A percentile compares a stretch with the other conserved stretches of the same genome.
These are phyloP conservation scores for Fraxinus excelsior DNA, from an alignment of 257 asterid genomes.

Conservation along the genomic window DNA sequence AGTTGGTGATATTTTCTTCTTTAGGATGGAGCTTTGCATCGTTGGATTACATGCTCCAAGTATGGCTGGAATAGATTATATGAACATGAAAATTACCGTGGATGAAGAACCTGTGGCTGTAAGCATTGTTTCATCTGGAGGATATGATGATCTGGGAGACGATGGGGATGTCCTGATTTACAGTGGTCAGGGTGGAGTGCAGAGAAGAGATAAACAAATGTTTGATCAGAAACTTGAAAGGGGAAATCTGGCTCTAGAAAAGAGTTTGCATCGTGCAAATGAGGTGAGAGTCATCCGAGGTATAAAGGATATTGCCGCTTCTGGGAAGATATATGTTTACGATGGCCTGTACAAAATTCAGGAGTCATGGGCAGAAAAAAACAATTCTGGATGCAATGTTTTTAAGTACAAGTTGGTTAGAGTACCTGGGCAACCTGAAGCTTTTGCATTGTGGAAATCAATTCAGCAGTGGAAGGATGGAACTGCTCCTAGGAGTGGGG, in stretches of 20 bases:
- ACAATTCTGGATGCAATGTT: slow-evolving; percentile 67
- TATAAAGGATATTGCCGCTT: slow-evolving; percentile 31
- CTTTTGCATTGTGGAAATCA: slow-evolving; percentile 79
- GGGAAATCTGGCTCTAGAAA: slow-evolving; percentile 68
- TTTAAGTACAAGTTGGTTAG: slow-evolving; percentile 83
- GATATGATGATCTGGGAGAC: slow-evolving; percentile 80
- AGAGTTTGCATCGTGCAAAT: slow-evolving; percentile 56
- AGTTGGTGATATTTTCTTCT: slow-evolving; percentile 87
- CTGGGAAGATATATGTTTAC: slow-evolving; percentile 74
- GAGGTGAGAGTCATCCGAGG: slow-evolving; percentile 64
- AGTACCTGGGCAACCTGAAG: slow-evolving; percentile 81
- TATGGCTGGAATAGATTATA: slow-evolving; percentile 94
- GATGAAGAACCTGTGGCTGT: slow-evolving; percentile 90
- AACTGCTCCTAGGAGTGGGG: slow-evolving; percentile 51
- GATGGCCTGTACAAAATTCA: slow-evolving; percentile 84
- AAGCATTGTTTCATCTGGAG: slow-evolving; percentile 92
- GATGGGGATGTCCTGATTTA: slow-evolving; percentile 73
- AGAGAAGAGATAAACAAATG: slow-evolving; percentile 71
- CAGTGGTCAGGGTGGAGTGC: slow-evolving; percentile 88
- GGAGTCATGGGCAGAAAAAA: slow-evolving; percentile 83
- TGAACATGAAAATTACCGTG: slow-evolving; percentile 54
- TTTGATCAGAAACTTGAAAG: slow-evolving; percentile 88
- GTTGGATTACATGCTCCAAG: slow-evolving; percentile 84
- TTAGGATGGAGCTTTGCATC: slow-evolving; percentile 86
- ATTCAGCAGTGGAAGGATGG: slow-evolving; percentile 91